Evolutionary conservation across 495 filamentous ascomycete genomes (phyloP).

Genomic region (Collariella sp.): DNA sequence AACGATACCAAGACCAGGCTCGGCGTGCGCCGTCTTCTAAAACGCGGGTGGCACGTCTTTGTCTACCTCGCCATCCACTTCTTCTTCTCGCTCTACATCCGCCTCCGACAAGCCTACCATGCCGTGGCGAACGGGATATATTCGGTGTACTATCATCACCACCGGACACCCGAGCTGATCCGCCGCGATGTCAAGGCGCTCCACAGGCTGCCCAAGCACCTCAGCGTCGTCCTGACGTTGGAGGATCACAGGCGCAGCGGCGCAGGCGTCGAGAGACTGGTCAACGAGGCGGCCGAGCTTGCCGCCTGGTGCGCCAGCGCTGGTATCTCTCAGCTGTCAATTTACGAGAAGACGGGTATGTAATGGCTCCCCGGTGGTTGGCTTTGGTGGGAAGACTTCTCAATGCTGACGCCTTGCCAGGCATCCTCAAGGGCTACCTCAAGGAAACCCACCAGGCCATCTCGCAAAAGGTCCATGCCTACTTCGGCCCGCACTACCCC

Average conservation of each 20-base stretch:
- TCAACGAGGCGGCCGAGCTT: slow-evolving; percentile 85
- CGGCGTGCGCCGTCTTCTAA: slow-evolving; percentile 60
- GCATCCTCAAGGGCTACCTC: slow-evolving; percentile 77
- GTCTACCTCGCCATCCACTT: slow-evolving; percentile 67
- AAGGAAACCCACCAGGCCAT: slow-evolving; percentile 66
- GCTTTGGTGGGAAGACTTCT: neutral
- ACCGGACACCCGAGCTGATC: slow-evolving; percentile 86
- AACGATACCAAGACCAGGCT: slow-evolving; percentile 32
- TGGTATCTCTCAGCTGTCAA: slow-evolving; percentile 72
- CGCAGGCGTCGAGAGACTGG: slow-evolving; percentile 64
- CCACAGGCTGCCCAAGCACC: slow-evolving; percentile 64
- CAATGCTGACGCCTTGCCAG: slow-evolving; percentile 34
- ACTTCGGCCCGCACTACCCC: slow-evolving; percentile 66
- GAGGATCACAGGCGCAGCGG: slow-evolving; percentile 58
- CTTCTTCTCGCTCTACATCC: slow-evolving; percentile 79
- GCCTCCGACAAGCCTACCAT: slow-evolving; percentile 69
- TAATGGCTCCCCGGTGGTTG: neutral
- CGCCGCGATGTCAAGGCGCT: slow-evolving; percentile 73
- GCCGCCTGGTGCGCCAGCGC: slow-evolving; percentile 85
- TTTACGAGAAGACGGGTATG: slow-evolving; percentile 87
- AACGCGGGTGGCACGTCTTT: slow-evolving; percentile 55
- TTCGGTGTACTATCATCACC: slow-evolving; percentile 82
- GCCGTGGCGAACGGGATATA: slow-evolving; percentile 63
- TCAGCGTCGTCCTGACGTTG: slow-evolving; percentile 76
- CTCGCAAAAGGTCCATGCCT: slow-evolving; percentile 63